Evolutionary conservation across 2,329 filamentous ascomycete species (phyloP).

Genomic region (Colletotrichum filicis): DNA sequence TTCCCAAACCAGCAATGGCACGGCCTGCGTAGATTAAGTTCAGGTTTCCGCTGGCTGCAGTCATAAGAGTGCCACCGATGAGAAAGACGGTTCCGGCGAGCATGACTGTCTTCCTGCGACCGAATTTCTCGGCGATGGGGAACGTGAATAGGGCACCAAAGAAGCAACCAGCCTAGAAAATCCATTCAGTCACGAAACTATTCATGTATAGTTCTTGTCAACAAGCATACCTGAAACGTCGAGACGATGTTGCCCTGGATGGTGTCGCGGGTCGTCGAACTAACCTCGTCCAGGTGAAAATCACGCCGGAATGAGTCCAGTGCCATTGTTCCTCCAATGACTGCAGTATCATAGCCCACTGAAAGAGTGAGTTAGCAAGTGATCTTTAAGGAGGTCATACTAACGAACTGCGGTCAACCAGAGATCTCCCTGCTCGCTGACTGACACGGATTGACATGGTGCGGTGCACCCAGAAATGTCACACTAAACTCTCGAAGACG

Average conservation of each 20-base stretch:
- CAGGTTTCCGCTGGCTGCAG: constrained; percentile 45
- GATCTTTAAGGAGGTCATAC: background rate
- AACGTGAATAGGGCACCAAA: constrained; percentile 53
- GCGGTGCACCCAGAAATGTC: background rate
- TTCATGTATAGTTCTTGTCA: too few relatives aligned
- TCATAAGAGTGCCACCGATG: constrained; percentile 48
- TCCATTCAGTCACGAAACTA: constrained; percentile 36
- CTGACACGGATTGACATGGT: background rate
- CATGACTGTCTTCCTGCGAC: constrained; percentile 58
- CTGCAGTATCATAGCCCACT: constrained; percentile 51
- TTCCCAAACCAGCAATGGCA: constrained; percentile 63
- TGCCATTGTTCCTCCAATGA: constrained; percentile 53
- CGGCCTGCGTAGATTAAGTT: constrained; percentile 57
- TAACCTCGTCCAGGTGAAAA: constrained; percentile 44
- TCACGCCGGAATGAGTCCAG: constrained; percentile 49
- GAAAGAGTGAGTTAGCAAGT: background rate
- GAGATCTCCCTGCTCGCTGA: background rate
- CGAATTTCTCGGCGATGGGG: constrained; percentile 58
- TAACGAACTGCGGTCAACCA: background rate
- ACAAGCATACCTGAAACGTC: constrained; percentile 24
- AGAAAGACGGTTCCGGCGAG: constrained; percentile 54
- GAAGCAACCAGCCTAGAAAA: constrained; percentile 52
- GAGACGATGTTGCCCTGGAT: constrained; percentile 46
- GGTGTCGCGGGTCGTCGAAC: constrained; percentile 43
- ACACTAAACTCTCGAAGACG: background rate